Base-by-base conservation (phyloP, 1,139 yeast species). In the Suhomyces terraborum region DNA sequence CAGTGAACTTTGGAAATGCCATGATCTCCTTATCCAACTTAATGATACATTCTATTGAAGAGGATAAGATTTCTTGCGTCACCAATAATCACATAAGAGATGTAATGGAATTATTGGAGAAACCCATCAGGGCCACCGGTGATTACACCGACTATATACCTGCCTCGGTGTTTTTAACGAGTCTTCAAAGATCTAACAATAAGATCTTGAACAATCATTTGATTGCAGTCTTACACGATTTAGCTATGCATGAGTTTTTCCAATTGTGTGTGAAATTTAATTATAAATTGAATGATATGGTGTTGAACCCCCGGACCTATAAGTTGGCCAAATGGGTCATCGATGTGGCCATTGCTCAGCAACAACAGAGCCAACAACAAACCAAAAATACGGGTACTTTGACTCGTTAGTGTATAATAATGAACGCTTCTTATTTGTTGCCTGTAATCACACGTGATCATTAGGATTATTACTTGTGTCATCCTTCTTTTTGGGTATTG, bases 301-400 rank as follows among this genome's bases (percentile, higher is more conserved):
- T 79, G 25, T 65, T 84, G 38, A 74, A 78, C 42, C 78, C 83
- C 6, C 77, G 79, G 42, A 84, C 84, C 9, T 80, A 79, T 51
- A 79, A 78, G 49, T 67, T 84, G 50, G 88, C 88, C 19, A 82
- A 82, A 54, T 79, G 87, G 82, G 84, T 84, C 16, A 73, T 82
- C 41, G 88, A 83, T 52, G 76, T 75, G 33, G 84, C 83, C n/a
- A 68, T 79, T 40, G 80, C 80, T 34, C 75, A 73, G 49, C 77
- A 73, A 51, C 67, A 64, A 41, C 45, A 41, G 30, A 31, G 26
- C 35, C 36, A 35, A 22, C 45, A 35, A 36, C 54, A 49, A 35
- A 43, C 39, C 24, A 36, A 43, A 20, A 41, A 39, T 20, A 17
- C 36, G 21, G 32, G 23, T 8, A 19, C 20, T 6, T 25, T 34